Base-by-base conservation (phyloP, 2,329 filamentous ascomycete species). In the Aspergillus arachidicola region DNA sequence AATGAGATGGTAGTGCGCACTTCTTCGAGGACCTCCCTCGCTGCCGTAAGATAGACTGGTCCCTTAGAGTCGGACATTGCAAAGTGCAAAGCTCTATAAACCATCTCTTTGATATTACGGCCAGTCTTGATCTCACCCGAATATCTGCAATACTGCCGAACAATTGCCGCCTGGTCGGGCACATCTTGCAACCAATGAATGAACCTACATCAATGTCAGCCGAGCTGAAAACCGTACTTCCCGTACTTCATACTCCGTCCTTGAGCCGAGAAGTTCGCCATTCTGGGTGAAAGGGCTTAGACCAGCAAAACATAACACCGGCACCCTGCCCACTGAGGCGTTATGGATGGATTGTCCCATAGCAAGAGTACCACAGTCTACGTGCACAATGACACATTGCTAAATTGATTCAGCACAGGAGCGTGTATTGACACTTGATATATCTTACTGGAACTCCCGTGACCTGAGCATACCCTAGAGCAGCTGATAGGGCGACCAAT, bases 91-190 rank as follows among this genome's bases (percentile, higher is more conserved):
- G 92, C 92, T 6, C 92, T 87, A 73, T 92, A 92, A 60, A 96
- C 90, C 80, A 95, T 89, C 78, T 95, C 91, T 82, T 95, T 94
- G 65, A 95, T 87, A 71, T 95, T 96, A 69, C 85, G 85, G 11
- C 91, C 92, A 6, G 89, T 90, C 81, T 93, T 93, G 76, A 96
- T 89, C 80, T 96, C 92, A 4, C 84, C 91, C 0, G 88, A 82
- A 72, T 94, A 96, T 26, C 92, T 85, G 77, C 93, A 95, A 78
- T 96, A 96, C 79, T 95, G 93, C 0, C 85, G 81, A 1, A 96
- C 81, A 66, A 96, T 92, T 64, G 87, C 84, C 71, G 89, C 89
- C 74, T 94, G 91, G 71, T 94, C 90, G 0, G 89, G 91, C 6
- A 92, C 88, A 75, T 94, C 90, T 72, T 94, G 91, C 26, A 93